phyloP scores from a whole-genome alignment of 2,329 filamentous ascomycete species.

The Corniculantispora saksenae region DNA sequence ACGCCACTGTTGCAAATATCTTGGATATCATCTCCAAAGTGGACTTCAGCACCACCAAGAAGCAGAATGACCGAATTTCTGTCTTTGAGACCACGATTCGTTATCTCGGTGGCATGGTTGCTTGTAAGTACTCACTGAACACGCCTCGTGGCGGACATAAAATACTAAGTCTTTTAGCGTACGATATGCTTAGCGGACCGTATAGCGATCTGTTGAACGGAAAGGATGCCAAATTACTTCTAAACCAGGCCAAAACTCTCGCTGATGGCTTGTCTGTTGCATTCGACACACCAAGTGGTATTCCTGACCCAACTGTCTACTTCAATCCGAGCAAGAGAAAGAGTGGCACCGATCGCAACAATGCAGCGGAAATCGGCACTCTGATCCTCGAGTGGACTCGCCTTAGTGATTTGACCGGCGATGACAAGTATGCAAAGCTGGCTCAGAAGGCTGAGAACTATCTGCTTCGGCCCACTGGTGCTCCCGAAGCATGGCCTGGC shows the following conservation, averaged over 20 bases:
- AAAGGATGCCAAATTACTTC: constrained; percentile 53
- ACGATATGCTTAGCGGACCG: constrained; percentile 72
- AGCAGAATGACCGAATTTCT: constrained; percentile 56
- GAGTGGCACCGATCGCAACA: constrained; percentile 60
- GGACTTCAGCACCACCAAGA: constrained; percentile 63
- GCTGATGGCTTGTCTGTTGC: constrained; percentile 74
- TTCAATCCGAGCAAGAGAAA: constrained; percentile 54
- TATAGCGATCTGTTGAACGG: constrained; percentile 52
- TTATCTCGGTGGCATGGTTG: constrained; percentile 78
- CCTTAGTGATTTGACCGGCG: constrained; percentile 72
- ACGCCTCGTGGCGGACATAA: not conserved
- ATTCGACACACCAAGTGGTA: constrained; percentile 73
- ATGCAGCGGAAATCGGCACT: constrained; percentile 75
- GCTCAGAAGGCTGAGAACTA: constrained; percentile 68
- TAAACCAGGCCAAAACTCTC: constrained; percentile 67
- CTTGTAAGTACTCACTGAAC: constrained; percentile 48
- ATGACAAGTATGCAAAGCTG: constrained; percentile 65
- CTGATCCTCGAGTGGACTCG: constrained; percentile 83
- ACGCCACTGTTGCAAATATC: constrained; percentile 67
- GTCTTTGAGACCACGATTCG: constrained; percentile 90
- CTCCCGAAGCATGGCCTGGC: constrained; percentile 73
- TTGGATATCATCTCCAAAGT: constrained; percentile 69
- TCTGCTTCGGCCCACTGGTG: constrained; percentile 61
- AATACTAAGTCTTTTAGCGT: constrained; percentile 41
- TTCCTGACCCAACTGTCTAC: constrained; percentile 70